These are phyloP conservation scores for Corrigiola litoralis DNA, from an alignment of 179 eudicot genomes.

Conservation along the genomic window DNA sequence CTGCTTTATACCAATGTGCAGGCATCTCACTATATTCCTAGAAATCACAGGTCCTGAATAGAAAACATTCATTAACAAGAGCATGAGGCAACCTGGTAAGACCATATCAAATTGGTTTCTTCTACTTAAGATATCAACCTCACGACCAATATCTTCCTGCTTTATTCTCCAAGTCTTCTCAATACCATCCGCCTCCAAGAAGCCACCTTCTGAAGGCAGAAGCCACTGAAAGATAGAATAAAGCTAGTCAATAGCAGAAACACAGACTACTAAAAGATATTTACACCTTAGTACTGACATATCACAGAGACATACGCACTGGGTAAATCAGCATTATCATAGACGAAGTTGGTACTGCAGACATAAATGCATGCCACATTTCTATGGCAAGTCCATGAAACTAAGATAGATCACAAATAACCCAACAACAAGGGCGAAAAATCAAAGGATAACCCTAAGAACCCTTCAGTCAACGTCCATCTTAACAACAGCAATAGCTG, in stretches of 20 bases:
- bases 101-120: conserved; percentile 74
- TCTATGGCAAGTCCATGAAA: not conserved
- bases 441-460: not conserved
- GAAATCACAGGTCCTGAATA: too few species aligned
- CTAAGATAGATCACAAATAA: not conserved
- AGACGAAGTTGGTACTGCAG: too few species aligned
- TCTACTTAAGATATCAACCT: conserved; percentile 67
- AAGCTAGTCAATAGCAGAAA: conserved; percentile 7
- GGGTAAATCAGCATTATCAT: too few species aligned
- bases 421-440: not conserved
- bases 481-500: too few species aligned
- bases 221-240: conserved; percentile 61
- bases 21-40: not conserved
- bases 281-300: not conserved
- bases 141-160: conserved; percentile 61
- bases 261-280: not conserved
- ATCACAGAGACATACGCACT: too few species aligned
- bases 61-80: not conserved
- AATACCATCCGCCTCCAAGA: conserved; percentile 76
- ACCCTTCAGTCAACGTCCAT: not conserved
- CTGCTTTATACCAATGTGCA: not conserved
- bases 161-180: conserved; percentile 80
- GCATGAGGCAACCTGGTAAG: conserved; percentile 60
- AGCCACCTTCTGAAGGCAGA: conserved; percentile 70
- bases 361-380: not conserved